Percentiles rank a stretch among this genome's conserved stretches.
These are phyloP conservation scores for Stipa capillata DNA, from an alignment of 176 grass and related monocot genomes.

Conservation along the genomic window DNA sequence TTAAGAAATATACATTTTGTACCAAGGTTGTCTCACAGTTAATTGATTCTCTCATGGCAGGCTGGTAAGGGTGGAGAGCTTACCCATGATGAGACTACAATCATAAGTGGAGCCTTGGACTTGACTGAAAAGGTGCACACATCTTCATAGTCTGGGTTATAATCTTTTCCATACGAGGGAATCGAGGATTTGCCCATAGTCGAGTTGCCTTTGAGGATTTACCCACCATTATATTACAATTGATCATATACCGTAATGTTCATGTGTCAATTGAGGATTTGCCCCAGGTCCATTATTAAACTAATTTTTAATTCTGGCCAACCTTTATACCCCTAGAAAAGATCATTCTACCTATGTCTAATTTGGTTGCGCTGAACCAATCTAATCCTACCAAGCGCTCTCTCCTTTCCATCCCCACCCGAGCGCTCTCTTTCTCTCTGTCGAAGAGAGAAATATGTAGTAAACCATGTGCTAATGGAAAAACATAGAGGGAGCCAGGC, in stretches of 20 bases:
- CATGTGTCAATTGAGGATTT: not conserved
- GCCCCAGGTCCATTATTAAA: not conserved
- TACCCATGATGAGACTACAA: slow-evolving; percentile 99
- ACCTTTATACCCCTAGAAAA: too few species aligned
- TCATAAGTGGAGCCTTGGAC: slow-evolving; percentile 97
- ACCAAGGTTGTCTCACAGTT: not conserved
- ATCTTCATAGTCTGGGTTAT: not conserved
- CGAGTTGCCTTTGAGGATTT: not conserved
- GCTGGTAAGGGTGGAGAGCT: slow-evolving; percentile 99
- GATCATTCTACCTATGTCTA: too few species aligned
- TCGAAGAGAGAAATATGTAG: too few species aligned
- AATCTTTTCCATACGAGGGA: not conserved
- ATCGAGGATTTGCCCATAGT: not conserved
- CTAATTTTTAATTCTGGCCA: not conserved
- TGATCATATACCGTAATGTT: not conserved
- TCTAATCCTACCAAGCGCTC: too few species aligned
- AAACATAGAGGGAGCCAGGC: too few species aligned
- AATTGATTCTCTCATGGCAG: slow-evolving; percentile 38
- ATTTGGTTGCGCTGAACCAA: not conserved
- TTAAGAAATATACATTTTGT: not conserved
- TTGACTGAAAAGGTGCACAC: slow-evolving; percentile 89
- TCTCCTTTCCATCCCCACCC: too few species aligned
- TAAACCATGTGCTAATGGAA: too few species aligned
- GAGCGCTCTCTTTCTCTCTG: too few species aligned
- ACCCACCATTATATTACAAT: not conserved